These are phyloP conservation scores for Pestalotiopsis sp. DNA, from an alignment of 2,329 filamentous ascomycete species.

Conservation along the genomic window DNA sequence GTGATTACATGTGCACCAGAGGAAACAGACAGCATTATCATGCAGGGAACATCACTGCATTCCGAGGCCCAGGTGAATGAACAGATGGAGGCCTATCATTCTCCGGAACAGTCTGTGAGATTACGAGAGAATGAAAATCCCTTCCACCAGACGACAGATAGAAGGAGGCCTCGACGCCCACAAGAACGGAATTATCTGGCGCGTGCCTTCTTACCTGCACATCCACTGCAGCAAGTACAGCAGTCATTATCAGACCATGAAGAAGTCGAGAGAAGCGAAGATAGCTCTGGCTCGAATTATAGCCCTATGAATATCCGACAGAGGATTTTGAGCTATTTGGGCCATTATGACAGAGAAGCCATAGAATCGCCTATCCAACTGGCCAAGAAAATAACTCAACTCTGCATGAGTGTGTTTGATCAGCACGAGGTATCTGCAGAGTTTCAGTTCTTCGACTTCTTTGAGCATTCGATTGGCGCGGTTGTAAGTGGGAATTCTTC, in stretches of 20 bases:
- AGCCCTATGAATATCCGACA: background rate
- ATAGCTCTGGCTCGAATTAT: too few relatives aligned
- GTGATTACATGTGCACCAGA: background rate
- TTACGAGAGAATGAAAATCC: too few relatives aligned
- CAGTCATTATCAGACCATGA: too few relatives aligned
- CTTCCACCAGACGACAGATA: background rate
- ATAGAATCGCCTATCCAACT: background rate
- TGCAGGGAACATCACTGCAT: background rate
- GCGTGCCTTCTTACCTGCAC: background rate
- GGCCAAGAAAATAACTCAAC: background rate
- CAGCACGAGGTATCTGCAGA: background rate
- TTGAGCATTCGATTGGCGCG: background rate
- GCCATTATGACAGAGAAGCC: background rate
- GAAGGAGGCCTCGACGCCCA: background rate
- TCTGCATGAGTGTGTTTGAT: background rate
- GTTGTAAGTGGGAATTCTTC: background rate
- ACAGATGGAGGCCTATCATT: rapidly evolving
- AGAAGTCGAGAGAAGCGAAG: background rate
- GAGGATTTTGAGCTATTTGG: background rate
- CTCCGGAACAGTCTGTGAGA: background rate
- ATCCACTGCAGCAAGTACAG: background rate
- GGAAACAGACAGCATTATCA: background rate
- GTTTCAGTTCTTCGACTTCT: background rate
- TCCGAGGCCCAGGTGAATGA: background rate
- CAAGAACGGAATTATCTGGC: background rate